Base-by-base conservation (phyloP, 2,329 filamentous ascomycete genomes). In the Aureobasidium mangrovei region DNA sequence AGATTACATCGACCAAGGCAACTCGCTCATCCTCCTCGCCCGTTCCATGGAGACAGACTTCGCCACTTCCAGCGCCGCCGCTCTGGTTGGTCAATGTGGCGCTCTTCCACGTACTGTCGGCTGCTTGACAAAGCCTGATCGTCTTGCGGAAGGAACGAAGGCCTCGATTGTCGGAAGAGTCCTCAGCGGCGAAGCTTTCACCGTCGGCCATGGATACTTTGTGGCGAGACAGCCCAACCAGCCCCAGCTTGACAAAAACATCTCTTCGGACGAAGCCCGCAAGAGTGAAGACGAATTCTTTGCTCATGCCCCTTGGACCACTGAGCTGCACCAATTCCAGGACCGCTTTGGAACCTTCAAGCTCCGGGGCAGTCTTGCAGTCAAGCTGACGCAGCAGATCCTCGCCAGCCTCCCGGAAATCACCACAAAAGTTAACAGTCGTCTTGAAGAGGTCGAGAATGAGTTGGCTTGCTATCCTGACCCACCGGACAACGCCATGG, bases 71-170 rank as follows among this genome's bases (percentile, higher is more conserved):
- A 84, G 78, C 0, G 86, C 87, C 0, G 81, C 86, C 8, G 76
- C 78, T 4, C 18, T 56, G 24, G 38, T 56, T 31, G 40, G 35
- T 6, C 10, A 53, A 12, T 38, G 32, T n/a, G 54, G 47, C 7
- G 73, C 60, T 69, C 80, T 31, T 67, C 76, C 40, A 6, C 67
- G 74, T 1, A 71, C 67, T 29, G 65, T 74, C 10, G 68, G 72
- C 0, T 86, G 95, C 0, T 75, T 95, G 12, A 95, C 90, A 0
- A 95, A 95, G 63, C 89, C 90, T 0, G 91, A 95, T 58, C 77
- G 86, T 0, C 69, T 90, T 0, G 77, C 81, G 0, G 65, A 70
- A 0, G 75, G 76, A 0, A 73, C 76, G 1, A 70, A 69, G 0
- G 71, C 80, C 0, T 57, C 54, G 1, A 39, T 57, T 24, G 48